Base-by-base conservation (phyloP, 371 early-diverging fungal genomes). In the Zancudomyces culisetae region DNA sequence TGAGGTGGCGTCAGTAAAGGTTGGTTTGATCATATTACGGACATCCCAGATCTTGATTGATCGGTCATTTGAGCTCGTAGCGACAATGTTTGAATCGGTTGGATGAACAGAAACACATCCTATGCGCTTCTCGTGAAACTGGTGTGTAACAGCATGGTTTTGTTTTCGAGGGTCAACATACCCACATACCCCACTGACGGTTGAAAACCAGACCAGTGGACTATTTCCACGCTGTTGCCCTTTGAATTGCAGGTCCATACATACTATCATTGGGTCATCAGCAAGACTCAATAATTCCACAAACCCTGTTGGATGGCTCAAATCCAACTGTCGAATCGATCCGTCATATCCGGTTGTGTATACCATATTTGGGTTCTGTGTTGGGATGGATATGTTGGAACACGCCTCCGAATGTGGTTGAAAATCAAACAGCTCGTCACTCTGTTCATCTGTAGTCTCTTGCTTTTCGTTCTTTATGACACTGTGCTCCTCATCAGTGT, bases 21-120 rank as follows among this genome's bases (percentile, higher is more conserved):
- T 52, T 57, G 20, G 45, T 15, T 10, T 15, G 10, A 35, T 56
- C 59, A 76, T 63, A 40, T 71, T 74, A 22, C 91, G 64, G 4
- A 66, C 59, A 61, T 90, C 91, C 83, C 84, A 89, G 12, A 90
- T 59, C 19, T 72, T 70, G 49, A 77, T 65, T 0, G 76, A 72
- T 15, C 78, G 64, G 60, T 87, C 88, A 48, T 77, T 68, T 6
- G 79, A 78, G 0, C 76, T 69, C 0, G 77, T 73, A 2, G 75
- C 79, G n/a, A 88, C 52, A 30, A 78, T 60, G 54, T 82, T 60
- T 1, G 52, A 49, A 27, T 78, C 61, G 8, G 65, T 63, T n/a
- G 83, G 83, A 39, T 84, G 80, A 15, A 80, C 57, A n/a, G 72
- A 64, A 18, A 85, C 61, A 54, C 80, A 76, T 0, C 81, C 81